These are phyloP conservation scores for Dactylellina haptotyla DNA, from an alignment of 2,329 filamentous ascomycete genomes.

Conservation along the genomic window DNA sequence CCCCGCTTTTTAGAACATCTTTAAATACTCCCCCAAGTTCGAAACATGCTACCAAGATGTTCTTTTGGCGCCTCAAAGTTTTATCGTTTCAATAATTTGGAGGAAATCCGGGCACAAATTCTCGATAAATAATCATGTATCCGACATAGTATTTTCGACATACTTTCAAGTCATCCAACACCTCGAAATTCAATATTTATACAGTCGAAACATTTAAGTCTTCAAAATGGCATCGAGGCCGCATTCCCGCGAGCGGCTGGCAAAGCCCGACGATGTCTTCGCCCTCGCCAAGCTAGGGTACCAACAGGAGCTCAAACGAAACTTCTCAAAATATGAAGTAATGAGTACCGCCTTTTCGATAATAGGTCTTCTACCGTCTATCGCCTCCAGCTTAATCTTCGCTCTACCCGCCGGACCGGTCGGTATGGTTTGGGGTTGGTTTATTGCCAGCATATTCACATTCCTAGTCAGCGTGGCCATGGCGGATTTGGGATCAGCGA, in stretches of 20 bases:
- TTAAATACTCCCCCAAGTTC: not conserved
- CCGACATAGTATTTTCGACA: not conserved
- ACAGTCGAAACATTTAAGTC: not conserved
- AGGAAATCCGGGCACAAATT: too few species aligned
- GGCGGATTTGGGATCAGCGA: conserved; percentile 62
- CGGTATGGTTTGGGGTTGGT: conserved; percentile 72
- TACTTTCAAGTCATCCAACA: not conserved
- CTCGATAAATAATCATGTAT: conserved; percentile 13
- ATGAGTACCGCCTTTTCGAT: conserved; percentile 71
- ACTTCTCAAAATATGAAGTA: conserved; percentile 71
- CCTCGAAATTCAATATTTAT: not conserved
- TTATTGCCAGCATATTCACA: conserved; percentile 68
- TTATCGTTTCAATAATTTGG: too few species aligned
- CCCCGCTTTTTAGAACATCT: conserved; percentile 26
- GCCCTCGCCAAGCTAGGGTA: conserved; percentile 44
- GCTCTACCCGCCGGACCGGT: conserved; percentile 70
- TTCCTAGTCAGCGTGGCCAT: conserved; percentile 71
- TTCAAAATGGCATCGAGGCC: conserved; percentile 24
- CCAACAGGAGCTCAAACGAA: conserved; percentile 70
- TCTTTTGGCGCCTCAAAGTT: not conserved
- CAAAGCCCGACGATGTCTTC: conserved; percentile 44
- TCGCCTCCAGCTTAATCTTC: conserved; percentile 70
- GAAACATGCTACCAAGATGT: not conserved
- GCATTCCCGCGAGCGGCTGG: conserved; percentile 9
- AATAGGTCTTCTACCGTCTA: conserved; percentile 70